Evolutionary conservation across 2,329 filamentous ascomycete genomes (phyloP).

Genomic region (Calonectria leucothoes): DNA sequence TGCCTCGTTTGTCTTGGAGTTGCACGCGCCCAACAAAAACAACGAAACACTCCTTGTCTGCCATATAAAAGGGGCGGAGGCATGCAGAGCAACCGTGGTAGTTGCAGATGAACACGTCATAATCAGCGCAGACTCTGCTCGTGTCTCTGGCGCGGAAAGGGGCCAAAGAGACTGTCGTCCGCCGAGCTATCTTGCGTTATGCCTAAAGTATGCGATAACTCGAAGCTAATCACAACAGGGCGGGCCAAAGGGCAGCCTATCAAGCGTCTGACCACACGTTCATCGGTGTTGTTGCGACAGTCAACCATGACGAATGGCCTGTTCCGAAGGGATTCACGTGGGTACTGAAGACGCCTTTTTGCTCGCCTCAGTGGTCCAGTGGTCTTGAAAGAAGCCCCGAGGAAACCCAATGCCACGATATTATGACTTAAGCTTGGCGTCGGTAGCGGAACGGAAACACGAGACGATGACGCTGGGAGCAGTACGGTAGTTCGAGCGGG

Average conservation of each 20-base stretch:
- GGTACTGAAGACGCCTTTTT: too few relatives aligned
- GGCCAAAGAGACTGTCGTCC: not conserved
- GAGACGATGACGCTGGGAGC: not conserved
- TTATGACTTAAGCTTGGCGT: not conserved
- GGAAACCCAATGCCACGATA: too few relatives aligned
- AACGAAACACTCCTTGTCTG: not conserved
- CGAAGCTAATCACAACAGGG: not conserved
- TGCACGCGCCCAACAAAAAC: not conserved
- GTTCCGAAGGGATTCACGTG: not conserved
- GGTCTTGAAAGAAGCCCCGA: not conserved
- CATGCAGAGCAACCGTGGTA: not conserved
- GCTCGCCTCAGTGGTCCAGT: not conserved
- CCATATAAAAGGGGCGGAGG: not conserved
- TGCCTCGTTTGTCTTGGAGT: constrained; percentile 11
- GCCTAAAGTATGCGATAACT: too few relatives aligned
- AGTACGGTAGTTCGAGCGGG: too few relatives aligned
- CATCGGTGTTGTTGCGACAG: not conserved
- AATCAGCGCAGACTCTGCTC: not conserved
- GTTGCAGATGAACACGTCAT: not conserved
- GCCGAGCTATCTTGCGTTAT: not conserved
- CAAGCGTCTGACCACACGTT: not conserved
- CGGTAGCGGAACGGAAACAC: not conserved
- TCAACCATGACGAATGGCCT: not conserved
- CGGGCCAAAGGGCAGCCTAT: not conserved
- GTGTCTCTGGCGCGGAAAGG: not conserved